A percentile compares a stretch with the other conserved stretches of the same genome.
These are phyloP conservation scores for Botrytis fabae DNA, from an alignment of 2,329 filamentous ascomycete species.

Conservation along the genomic window DNA sequence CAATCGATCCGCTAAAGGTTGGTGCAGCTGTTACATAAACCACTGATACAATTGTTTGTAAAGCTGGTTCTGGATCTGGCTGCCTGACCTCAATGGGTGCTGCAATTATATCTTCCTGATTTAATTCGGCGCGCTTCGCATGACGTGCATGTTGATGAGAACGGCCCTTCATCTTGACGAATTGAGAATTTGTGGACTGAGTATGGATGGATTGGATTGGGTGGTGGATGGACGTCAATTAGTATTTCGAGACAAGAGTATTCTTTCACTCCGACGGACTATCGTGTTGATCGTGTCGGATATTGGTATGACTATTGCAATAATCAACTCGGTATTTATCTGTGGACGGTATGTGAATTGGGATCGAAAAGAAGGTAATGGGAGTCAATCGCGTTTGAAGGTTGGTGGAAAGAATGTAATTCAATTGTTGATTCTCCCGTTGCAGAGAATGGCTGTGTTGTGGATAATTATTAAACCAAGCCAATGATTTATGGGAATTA, in stretches of 20 bases:
- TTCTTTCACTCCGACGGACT: background rate
- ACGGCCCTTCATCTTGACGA: constrained; percentile 34
- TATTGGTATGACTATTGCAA: background rate
- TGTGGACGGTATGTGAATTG: background rate
- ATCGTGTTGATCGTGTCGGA: background rate
- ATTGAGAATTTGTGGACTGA: constrained; percentile 14
- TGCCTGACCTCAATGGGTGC: constrained; percentile 25
- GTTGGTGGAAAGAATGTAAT: constrained; percentile 11
- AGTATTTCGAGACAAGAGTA: background rate
- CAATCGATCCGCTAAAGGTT: constrained; percentile 53
- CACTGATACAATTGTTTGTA: constrained; percentile 44
- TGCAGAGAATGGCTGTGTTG: background rate
- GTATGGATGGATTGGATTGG: background rate
- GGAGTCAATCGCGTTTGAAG: background rate
- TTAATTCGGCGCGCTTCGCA: constrained; percentile 27
- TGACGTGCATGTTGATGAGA: constrained; percentile 33
- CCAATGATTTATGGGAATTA: background rate
- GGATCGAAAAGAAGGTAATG: constrained; percentile 3
- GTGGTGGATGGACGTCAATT: constrained; percentile 5
- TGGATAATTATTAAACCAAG: background rate
- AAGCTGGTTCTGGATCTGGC: constrained; percentile 14
- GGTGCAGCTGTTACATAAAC: constrained; percentile 54
- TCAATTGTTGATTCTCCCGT: background rate
- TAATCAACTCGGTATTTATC: background rate
- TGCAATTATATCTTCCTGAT: constrained; percentile 25